Evolutionary conservation across 208 protist species (phyloP), one percentile per base, ranked within the genome.

Genomic region (Endotrypanum monterogeii): DNA sequence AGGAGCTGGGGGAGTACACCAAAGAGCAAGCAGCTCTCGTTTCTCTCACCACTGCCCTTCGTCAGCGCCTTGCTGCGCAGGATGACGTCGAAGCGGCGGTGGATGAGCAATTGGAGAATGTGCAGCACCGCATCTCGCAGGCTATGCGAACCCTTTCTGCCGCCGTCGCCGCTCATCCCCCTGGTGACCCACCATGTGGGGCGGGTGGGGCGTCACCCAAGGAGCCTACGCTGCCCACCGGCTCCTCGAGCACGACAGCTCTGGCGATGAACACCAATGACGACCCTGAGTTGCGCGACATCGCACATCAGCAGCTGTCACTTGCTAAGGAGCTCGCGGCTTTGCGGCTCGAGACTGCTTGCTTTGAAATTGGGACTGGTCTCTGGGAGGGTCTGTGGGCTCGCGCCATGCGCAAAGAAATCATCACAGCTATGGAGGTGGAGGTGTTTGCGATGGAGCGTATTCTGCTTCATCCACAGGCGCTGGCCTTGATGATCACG

Each of bases 331-430:
- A 94, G 78, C 82, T 95, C 83, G 78, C 90, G 20, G 69, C 83
- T 35, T 80, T 97, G 54, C 89, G 92, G 35, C 73, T 91, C 16
- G 90, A 97, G 80, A 83, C 82, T 51, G 83, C 80, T 18, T 94
- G 90, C 83, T 94, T 93, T 63, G 87, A 85, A 46, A 80, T 81
- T 30, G 82, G 81, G 18, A 88, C 90, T 5, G 82, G 79, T 2
- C 83, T 95, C 56, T 95, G 86, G 87, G 90, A 97, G 66, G 90
- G 90, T 23, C 58, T 97, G 61, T 97, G 92, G 90, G 87, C 90
- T 18, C 90, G 89, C 32, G 83, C 83, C 25, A 89, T 97, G 88
- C 92, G 90, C 32, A 84, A 91, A 66, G 86, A 94, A 68, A 73
- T 96, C n/a, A 67, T 94, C 4, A 79, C 89, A 12, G 80, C 88